Base-by-base conservation (phyloP, 306 rosid species). In the Alnus glutinosa region DNA sequence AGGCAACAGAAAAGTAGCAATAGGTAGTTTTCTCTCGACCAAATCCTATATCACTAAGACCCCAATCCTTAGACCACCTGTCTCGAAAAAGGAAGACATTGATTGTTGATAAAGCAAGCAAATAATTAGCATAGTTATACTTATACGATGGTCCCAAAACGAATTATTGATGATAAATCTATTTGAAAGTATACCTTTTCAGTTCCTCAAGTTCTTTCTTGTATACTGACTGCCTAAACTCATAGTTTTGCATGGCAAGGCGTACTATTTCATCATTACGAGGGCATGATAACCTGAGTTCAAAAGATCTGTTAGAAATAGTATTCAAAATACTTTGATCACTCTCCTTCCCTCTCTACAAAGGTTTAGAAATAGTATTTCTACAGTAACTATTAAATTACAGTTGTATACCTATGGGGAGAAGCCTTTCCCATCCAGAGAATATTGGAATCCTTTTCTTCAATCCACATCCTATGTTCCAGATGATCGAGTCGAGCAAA, bases 401-500 rank as follows among this genome's bases (percentile, higher is more conserved):
- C 46, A 42, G 46, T 4, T 42, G 6, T 42, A 42, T 70, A 81
- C 92, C 92, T 85, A n/a, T 74, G 75, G 46, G 67, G 68, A 23
- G 83, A 82, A 36, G 76, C 46, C 73, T 83, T 88, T 52, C 89
- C 89, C 68, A 9, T 83, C 94, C 90, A 90, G 2, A 86, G 80
- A 61, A 70, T 52, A 73, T 81, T 81, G 2, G 77, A 50, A 51
- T 90, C 84, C 18, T 19, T 64, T 12, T 66, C 83, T 76, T 88
- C 91, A 4, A 90, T 83, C 84, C 87, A 87, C 83, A n/a, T 69
- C 79, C 92, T 79, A 54, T 90, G 87, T 19, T 88, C 91, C 63
- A 90, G 76, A 76, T 90, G 91, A 77, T 90, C 95, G 76, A 87
- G 34, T 5, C 92, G 95, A 74, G 91, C 89, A 63, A 89, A 67